Base-by-base conservation (phyloP, 768 basidiomycete genomes). In the Russula emetica region DNA sequence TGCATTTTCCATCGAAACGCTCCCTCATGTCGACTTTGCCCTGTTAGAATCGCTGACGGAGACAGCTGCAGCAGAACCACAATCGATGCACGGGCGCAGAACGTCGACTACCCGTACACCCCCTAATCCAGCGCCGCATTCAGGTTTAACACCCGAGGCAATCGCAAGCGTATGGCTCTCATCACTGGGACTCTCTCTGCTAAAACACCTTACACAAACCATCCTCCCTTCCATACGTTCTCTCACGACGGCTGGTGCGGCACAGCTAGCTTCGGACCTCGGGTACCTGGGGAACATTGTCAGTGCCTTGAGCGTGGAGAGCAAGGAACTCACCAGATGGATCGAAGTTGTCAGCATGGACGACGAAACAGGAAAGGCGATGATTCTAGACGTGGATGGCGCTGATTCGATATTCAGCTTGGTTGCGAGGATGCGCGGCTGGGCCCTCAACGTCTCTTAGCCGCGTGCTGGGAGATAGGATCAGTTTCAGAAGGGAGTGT, bases 151-250 rank as follows among this genome's bases (percentile, higher is more conserved):
- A 56, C 85, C 91, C 5, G 94, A 95, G 72, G 80, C 83, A 2
- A 89, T 98, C 20, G 86, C 93, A 5, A 87, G 92, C 1, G 88
- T 92, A 1, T 98, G 96, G 95, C 84, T 98, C 13, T 83, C 88
- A 38, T 94, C 93, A 10, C 82, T 98, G n/a, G 90, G 92, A 0
- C 85, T 90, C 52, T 82, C 87, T 14, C 83, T 94, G 51, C 79
- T 96, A 42, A 78, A 83, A 2, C 83, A 94, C 71, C 78, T 99
- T 52, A 90, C 89, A 4, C 71, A 73, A 30, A 77, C 77, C 22
- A 78, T 92, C 36, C 80, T 99, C 1, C 93, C 95, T 16, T 77
- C 78, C 34, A 89, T 98, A 60, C 76, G 79, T 3, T 76, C 77
- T 32, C 75, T 98, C 53, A 83, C 85, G 2, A 67, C 72, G 11